A percentile compares a stretch with the other conserved stretches of the same genome.
Conservation (phyloP, 768 basidiomycete genomes). For the Candolleomyces aberdarensis region DNA sequence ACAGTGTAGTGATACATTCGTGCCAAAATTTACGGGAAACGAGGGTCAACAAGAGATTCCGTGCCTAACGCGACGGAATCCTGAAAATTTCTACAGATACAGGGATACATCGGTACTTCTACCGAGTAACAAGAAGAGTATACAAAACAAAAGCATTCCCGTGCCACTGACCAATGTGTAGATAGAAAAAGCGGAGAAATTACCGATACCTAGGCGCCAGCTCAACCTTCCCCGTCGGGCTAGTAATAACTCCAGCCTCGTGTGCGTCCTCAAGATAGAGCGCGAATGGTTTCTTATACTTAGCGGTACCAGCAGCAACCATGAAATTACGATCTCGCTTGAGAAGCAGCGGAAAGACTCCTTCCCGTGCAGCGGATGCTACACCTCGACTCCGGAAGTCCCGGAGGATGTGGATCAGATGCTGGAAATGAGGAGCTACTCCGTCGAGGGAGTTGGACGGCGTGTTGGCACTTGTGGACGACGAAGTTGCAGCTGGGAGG, state of each 20-base stretch:
- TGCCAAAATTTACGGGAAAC: too few species aligned
- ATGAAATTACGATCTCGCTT: neutral
- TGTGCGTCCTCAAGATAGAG: neutral
- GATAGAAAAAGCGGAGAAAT: neutral
- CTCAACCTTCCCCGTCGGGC: neutral
- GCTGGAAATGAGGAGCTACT: neutral
- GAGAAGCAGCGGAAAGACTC: neutral
- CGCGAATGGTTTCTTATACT: neutral
- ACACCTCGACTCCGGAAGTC: neutral
- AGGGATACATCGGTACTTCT: too few species aligned
- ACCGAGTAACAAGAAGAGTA: neutral
- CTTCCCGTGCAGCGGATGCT: neutral
- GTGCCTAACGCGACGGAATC: too few species aligned
- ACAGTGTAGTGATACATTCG: too few species aligned
- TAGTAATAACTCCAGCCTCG: neutral
- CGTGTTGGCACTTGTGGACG: neutral
- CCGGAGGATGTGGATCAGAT: neutral
- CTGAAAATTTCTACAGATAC: too few species aligned
- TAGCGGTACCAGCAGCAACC: neutral
- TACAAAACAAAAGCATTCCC: neutral
- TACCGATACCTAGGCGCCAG: neutral
- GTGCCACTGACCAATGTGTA: neutral
- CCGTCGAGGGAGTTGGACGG: neutral
- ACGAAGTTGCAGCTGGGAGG: neutral
- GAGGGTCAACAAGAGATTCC: too few species aligned